Conservation (phyloP, 768 basidiomycete species). For the Lactarius sanguifluus region DNA sequence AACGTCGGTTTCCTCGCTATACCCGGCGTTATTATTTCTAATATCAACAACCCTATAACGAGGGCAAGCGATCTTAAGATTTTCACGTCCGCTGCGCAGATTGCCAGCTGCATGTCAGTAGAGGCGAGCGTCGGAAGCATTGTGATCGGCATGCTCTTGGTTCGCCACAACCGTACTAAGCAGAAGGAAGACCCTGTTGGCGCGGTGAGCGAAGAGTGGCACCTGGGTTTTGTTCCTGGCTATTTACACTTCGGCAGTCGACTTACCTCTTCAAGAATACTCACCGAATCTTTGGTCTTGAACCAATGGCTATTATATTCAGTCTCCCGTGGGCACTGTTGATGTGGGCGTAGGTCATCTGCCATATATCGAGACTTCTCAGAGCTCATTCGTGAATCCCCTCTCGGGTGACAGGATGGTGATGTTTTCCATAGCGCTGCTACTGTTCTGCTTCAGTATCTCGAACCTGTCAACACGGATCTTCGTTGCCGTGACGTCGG, state of each 20-base stretch:
- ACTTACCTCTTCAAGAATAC: slow-evolving; percentile 32
- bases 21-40: slow-evolving; percentile 31
- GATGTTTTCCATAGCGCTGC: slow-evolving; percentile 21
- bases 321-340: slow-evolving; percentile 56
- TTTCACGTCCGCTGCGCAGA: slow-evolving; percentile 44
- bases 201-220: slow-evolving; percentile 3
- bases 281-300: slow-evolving; percentile 44
- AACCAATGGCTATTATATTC: slow-evolving; percentile 53
- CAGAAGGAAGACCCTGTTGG: slow-evolving; percentile 34
- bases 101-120: slow-evolving; percentile 51
- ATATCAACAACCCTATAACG: neutral
- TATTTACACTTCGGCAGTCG: slow-evolving; percentile 22
- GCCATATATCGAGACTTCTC: neutral
- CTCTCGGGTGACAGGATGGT: slow-evolving; percentile 12
- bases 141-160: slow-evolving; percentile 46
- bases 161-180: slow-evolving; percentile 44
- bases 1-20: slow-evolving; percentile 40
- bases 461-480: slow-evolving; percentile 16
- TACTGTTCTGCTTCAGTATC: slow-evolving; percentile 18
- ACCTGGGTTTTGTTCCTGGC: too few species aligned
- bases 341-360: slow-evolving; percentile 55
- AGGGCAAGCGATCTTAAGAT: neutral
- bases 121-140: slow-evolving; percentile 49
- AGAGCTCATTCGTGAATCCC: neutral
- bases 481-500: slow-evolving; percentile 5